Conservation (phyloP, 495 filamentous ascomycete species). For the Tuber brumale region DNA sequence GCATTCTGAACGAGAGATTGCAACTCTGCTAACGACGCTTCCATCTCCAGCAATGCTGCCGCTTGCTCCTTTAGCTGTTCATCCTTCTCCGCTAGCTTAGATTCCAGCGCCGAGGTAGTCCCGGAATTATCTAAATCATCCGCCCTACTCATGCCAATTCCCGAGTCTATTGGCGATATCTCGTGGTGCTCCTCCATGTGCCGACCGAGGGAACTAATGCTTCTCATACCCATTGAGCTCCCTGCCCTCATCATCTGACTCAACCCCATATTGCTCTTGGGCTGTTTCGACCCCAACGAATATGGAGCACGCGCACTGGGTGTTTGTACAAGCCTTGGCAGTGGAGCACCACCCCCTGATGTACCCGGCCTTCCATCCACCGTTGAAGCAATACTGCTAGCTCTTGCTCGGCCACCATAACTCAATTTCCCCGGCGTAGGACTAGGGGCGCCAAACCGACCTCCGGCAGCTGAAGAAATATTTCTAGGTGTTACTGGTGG, state of each 20-base stretch:
- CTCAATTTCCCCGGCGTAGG: conserved; percentile 58
- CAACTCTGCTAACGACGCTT: conserved; percentile 65
- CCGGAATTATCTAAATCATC: conserved; percentile 52
- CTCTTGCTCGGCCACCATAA: conserved; percentile 55
- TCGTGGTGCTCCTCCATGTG: conserved; percentile 45
- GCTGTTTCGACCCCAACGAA: conserved; percentile 31
- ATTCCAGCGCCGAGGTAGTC: conserved; percentile 59
- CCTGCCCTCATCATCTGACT: conserved; percentile 28
- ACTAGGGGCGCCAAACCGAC: conserved; percentile 49
- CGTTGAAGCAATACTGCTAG: conserved; percentile 45
- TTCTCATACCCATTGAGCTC: conserved; percentile 38
- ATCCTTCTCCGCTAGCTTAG: conserved; percentile 75
- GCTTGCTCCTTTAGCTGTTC: conserved; percentile 81
- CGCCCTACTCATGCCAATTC: conserved; percentile 49
- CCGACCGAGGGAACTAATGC: conserved; percentile 31
- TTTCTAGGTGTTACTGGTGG: conserved; percentile 42
- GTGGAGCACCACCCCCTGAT: conserved; percentile 20
- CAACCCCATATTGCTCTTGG: conserved; percentile 23
- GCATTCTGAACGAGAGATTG: conserved; percentile 60
- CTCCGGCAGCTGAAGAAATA: conserved; percentile 41
- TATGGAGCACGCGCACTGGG: conserved; percentile 33
- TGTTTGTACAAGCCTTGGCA: conserved; percentile 22
- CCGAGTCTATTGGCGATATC: conserved; percentile 50
- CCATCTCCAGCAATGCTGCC: conserved; percentile 74
- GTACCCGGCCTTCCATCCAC: conserved; percentile 32